Percentiles rank a stretch among this genome's conserved stretches.
Conservation (phyloP, 805 yeast species). For the Teunomyces aglyptinius region DNA sequence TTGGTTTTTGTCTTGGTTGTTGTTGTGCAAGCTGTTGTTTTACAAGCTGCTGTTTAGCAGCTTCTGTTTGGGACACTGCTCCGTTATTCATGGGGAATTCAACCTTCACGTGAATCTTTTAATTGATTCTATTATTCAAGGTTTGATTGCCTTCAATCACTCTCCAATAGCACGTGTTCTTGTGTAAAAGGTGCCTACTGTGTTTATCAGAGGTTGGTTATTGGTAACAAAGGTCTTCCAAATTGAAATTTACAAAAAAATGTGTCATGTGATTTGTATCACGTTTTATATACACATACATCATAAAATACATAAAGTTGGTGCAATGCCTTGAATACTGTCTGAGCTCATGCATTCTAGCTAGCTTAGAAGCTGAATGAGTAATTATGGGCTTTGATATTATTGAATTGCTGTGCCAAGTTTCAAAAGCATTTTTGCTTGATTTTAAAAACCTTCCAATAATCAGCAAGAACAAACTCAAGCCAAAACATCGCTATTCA, state of each 20-base stretch:
- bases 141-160: background rate
- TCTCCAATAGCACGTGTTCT: background rate
- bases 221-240: background rate
- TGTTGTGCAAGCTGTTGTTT: slow-evolving; percentile 22
- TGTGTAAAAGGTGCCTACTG: background rate
- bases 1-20: slow-evolving; percentile 21
- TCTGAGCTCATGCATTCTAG: no score
- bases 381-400: no score
- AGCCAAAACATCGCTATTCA: slow-evolving; percentile 27
- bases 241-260: background rate
- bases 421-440: no score
- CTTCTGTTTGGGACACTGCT: slow-evolving; percentile 14
- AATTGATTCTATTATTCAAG: background rate
- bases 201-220: background rate
- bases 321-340: no score
- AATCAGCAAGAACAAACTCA: background rate
- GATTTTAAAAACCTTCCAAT: no score
- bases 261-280: background rate
- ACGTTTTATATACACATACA: background rate
- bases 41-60: slow-evolving; percentile 19
- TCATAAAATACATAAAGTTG: background rate
- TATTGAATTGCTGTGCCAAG: no score
- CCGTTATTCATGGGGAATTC: background rate
- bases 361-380: no score
- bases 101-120: background rate